Base-by-base conservation (phyloP, 257 asterid genomes). In the Penstemon eatonii region DNA sequence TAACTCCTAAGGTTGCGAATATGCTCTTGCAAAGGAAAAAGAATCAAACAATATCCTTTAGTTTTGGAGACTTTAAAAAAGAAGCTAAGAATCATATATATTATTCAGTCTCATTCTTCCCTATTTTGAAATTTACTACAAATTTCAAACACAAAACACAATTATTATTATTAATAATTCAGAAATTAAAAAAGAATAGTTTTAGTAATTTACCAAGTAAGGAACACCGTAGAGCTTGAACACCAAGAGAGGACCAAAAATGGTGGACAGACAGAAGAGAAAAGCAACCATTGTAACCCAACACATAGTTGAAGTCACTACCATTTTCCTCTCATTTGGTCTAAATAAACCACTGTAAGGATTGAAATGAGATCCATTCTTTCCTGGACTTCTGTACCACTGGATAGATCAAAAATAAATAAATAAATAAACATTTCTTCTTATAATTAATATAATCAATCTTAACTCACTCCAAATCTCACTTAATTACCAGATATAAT, bases 361-460 rank as follows among this genome's bases (percentile, higher is more conserved):
- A 73, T 90, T 85, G 79, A 86, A 92, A 72, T 92, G 98, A 11
- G 98, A 92, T n/a, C 98, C 98, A 25, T 59, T 82, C 72, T 92
- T 92, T 6, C 98, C 98, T 3, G 98, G 96, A 67, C 94, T 87
- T 76, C 96, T 83, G 7, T 73, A 75, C 87, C 95, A 82, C 98
- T 91, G 84, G 18, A 15, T 15, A 15, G n/a, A n/a, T n/a, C n/a
- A n/a, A 10, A 54, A 44, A 66, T 12, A 12, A 51, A 9, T 38
- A 7, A 38, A 63, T 5, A 11, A 59, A 8, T 46, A 7, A 0
- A 4, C 1, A 39, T 3, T 54, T 53, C 36, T 25, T 25, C 2
- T 25, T 25, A 0, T 25, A 25, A 1, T 25, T 15, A 15, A 15
- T 15, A 15, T 15, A 15, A 15, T 15, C 18, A 15, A 15, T 15